phyloP scores from a whole-genome alignment of 1,284 basidiomycete genomes.

The Golubevia pallescens region DNA sequence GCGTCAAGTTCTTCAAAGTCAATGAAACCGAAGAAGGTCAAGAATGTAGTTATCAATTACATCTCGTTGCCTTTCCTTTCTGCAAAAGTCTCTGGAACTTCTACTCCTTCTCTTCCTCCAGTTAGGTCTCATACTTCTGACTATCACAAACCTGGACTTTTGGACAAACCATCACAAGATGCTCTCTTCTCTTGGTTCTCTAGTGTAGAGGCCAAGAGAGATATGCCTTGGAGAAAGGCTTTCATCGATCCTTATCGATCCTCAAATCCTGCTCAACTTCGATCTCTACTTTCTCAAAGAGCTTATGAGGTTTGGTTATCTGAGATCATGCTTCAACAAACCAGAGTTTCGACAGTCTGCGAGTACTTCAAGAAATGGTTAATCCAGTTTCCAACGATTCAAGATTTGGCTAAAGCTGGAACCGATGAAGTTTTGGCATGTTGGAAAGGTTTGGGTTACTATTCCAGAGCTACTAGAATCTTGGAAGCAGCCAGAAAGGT shows the following conservation, averaged over 20 bases:
- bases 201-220: too few relatives aligned
- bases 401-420: conserved; percentile 66
- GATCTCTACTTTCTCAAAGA: too few relatives aligned
- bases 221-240: too few relatives aligned
- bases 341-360: conserved; percentile 68
- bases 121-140: too few relatives aligned
- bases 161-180: too few relatives aligned
- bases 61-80: neutral
- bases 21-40: neutral
- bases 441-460: conserved; percentile 59
- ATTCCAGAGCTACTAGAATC: conserved; percentile 54
- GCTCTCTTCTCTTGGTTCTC: too few relatives aligned
- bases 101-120: too few relatives aligned
- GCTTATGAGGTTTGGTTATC: conserved; percentile 78
- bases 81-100: neutral
- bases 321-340: conserved; percentile 97
- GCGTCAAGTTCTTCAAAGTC: neutral
- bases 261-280: too few relatives aligned
- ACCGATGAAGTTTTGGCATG: conserved; percentile 51
- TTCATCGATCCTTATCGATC: too few relatives aligned
- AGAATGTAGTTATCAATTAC: neutral
- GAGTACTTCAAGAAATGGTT: conserved; percentile 56
- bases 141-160: too few relatives aligned
- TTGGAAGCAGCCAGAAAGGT: conserved; percentile 50
- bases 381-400: conserved; percentile 46